Evolutionary conservation across 1,284 basidiomycete genomes (phyloP), one percentile per base, ranked within the genome.

Genomic region (Boletus mariae): DNA sequence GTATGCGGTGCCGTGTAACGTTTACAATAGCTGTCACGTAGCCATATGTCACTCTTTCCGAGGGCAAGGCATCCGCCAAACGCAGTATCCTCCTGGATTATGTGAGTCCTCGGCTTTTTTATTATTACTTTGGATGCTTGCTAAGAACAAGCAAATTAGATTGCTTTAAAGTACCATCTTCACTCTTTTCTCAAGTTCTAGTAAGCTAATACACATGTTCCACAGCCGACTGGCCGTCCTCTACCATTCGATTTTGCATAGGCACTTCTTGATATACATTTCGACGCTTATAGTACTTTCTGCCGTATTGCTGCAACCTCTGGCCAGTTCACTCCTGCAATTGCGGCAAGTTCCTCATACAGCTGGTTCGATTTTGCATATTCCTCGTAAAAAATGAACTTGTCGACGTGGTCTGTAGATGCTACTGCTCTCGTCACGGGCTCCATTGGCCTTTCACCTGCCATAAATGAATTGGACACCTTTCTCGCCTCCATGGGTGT

Each of bases 71-170:
- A 1, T 63, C 69, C 1, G 81, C 83, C 3, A 72, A 81, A 52
- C 77, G 82, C 54, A 79, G 77, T 52, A 64, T 86, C 15, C 68
- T 86, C n/a, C 62, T 84, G 13, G 80, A 86, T 63, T 86, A 86
- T 64, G 82, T 85, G 53, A 45, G 82, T 66, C 23, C 51, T 20
- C 40, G 11, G 20, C 23, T 23, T 6, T 12, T 35, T 37, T 31
- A 20, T 20, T 20, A 20, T 20, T 1, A 42, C 1, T 43, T 44
- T 26, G 6, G 40, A 45, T 42, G 5, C 15, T 26, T 40, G 35
- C 46, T 56, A 1, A 42, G 38, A 56, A 44, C 40, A 42, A 45
- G 25, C 4, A n/a, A 42, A 17, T 53, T 53, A 81, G 80, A 62
- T 78, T 44, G 66, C 66, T 28, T 60, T 75, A 45, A 78, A 77